phyloP scores from a whole-genome alignment of 192 early-diverging fungal genomes.

The Umbelopsis sp. region DNA sequence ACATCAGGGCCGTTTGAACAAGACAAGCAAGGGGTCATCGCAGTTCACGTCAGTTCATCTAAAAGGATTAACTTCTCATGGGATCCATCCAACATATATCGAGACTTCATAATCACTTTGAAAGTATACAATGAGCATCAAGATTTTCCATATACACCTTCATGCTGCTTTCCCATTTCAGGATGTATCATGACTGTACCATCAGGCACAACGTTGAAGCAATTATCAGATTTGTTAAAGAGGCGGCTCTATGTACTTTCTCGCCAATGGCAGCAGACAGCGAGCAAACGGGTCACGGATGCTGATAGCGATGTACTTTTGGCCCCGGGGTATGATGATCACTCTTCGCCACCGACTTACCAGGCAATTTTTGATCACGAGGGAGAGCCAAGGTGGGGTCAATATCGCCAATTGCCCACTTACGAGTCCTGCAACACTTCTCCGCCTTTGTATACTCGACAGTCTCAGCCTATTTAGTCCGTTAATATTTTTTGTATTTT shows the following conservation, averaged over 20 bases:
- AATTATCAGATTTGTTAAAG: slow-evolving; percentile 1
- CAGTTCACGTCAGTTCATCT: not conserved
- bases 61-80: not conserved
- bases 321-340: too few species aligned
- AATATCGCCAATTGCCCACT: too few species aligned
- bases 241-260: not conserved
- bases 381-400: too few species aligned
- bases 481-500: too few species aligned
- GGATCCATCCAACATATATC: not conserved
- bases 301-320: too few species aligned
- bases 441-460: too few species aligned
- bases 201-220: not conserved
- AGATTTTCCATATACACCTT: not conserved
- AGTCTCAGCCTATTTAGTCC: too few species aligned
- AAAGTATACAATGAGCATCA: not conserved
- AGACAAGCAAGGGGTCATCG: not conserved
- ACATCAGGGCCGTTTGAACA: not conserved
- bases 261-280: not conserved
- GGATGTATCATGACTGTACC: not conserved
- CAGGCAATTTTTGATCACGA: too few species aligned
- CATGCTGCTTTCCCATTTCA: not conserved
- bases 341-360: too few species aligned
- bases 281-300: not conserved
- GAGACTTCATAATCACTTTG: not conserved
- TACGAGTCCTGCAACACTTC: too few species aligned